Base-by-base conservation (phyloP, 2,329 filamentous ascomycete species). In the Nemania diffusa region DNA sequence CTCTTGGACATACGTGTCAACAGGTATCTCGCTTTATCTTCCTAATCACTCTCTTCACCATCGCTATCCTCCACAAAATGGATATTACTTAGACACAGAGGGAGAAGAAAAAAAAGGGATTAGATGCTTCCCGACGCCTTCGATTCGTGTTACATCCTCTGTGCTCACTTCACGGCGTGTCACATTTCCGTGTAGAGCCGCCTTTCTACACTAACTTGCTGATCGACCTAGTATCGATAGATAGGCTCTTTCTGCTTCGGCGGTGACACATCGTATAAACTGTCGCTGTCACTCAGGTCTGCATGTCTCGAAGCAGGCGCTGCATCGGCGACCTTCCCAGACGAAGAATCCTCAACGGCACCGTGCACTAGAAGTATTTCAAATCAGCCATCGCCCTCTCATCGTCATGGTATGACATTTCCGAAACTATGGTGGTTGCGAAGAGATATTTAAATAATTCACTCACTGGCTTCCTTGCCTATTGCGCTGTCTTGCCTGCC, bases 401-500 rank as follows among this genome's bases (percentile, higher is more conserved):
- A 15, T 5, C 9, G n/a, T 1, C 17, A 26, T 2, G 8, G 22
- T 27, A 53, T n/a, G 37, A 8, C 20, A 15, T 3, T 17, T 24
- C 9, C 13, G 15, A 26, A 32, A n/a, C 11, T 17, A 20, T 2
- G 32, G 22, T 5, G 6, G n/a, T n/a, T 55, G 1, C 6, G 1
- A 4, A 27, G 8, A 13, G 11, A 32, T n/a, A 32, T 22, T 8
- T 17, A 4, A 48, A 24, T n/a, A 52, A 11, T 48, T 29, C 20
- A 69, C 68, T 64, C n/a, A 69, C 68, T 83, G 8, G 78, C 70
- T 65, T 81, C 73, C 72, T 82, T 81, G 44, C 78, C 80, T 48
- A 79, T 61, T 22, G 80, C 80, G 62, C 81, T 82, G 17, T 82
- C 80, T 70, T 82, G 81, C 40, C 80, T 75, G 50, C 75, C 76